Evolutionary conservation across 2,329 filamentous ascomycete genomes (phyloP).

Genomic region (Plectosphaerella cucumerina): DNA sequence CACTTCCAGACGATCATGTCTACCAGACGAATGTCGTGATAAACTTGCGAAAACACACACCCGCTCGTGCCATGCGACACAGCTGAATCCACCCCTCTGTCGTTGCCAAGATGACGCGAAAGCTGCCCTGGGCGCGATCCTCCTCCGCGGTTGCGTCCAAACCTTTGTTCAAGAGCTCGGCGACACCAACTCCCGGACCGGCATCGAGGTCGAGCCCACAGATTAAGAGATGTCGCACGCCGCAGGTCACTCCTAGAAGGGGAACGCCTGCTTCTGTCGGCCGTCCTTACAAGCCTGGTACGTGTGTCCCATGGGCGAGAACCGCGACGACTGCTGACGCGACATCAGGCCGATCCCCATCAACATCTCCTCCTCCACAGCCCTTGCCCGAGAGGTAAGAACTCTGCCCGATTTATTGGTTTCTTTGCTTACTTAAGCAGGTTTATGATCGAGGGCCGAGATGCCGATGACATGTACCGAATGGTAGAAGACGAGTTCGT

Average conservation of each 20-base stretch:
- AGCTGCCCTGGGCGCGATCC: conserved; percentile 37
- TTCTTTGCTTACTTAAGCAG: conserved; percentile 26
- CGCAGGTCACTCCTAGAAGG: conserved; percentile 8
- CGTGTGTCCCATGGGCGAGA: neutral
- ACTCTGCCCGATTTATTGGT: neutral
- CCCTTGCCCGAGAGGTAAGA: conserved; percentile 41
- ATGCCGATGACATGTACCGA: conserved; percentile 67
- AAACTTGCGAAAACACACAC: too few species aligned
- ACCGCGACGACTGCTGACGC: neutral
- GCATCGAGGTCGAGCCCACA: conserved; percentile 2
- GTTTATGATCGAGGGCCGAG: conserved; percentile 61
- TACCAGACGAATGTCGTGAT: too few species aligned
- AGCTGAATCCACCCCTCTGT: too few species aligned
- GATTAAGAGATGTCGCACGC: conserved; percentile 1
- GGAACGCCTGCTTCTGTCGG: neutral
- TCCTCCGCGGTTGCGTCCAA: neutral
- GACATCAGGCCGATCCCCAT: conserved; percentile 32
- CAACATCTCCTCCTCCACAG: conserved; percentile 48
- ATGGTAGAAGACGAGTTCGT: conserved; percentile 84
- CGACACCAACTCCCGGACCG: conserved; percentile 11
- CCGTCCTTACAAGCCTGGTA: neutral
- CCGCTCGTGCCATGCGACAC: too few species aligned
- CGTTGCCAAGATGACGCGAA: conserved; percentile 38
- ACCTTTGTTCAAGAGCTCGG: conserved; percentile 1
- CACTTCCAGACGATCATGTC: too few species aligned